Percentiles rank a stretch among this genome's conserved stretches.
These are phyloP conservation scores for Aspergillus bridgeri DNA, from an alignment of 495 filamentous ascomycete genomes.

Conservation along the genomic window DNA sequence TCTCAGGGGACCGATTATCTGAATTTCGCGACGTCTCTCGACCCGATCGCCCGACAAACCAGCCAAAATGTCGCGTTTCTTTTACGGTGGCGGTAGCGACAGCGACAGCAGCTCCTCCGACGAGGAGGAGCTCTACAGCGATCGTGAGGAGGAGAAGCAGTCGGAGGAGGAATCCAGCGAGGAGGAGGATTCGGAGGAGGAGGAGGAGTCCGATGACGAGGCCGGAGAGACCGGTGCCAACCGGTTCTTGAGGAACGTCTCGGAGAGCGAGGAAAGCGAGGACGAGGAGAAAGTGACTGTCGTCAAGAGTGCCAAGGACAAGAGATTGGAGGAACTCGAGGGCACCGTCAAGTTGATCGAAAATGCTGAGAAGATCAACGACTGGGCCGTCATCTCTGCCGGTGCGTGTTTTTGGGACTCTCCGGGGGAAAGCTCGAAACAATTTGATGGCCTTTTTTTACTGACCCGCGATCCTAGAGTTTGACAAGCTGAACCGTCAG, in stretches of 20 bases:
- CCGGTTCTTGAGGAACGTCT: slow-evolving; percentile 75
- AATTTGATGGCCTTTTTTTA: slow-evolving; percentile 7
- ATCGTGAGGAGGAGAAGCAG: slow-evolving; percentile 62
- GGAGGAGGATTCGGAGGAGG: slow-evolving; percentile 52
- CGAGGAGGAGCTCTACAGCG: slow-evolving; percentile 86
- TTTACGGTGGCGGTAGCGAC: slow-evolving; percentile 88
- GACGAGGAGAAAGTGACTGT: slow-evolving; percentile 78
- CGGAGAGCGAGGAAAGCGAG: slow-evolving; percentile 77
- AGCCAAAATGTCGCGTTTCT: slow-evolving; percentile 78
- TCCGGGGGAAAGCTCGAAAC: slow-evolving; percentile 4
- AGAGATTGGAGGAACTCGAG: slow-evolving; percentile 91
- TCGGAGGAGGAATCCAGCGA: slow-evolving; percentile 78
- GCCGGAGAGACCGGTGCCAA: slow-evolving; percentile 63
- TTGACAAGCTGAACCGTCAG: slow-evolving; percentile 95
- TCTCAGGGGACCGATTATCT: slow-evolving; percentile 10
- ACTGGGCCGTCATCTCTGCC: slow-evolving; percentile 89
- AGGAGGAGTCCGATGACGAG: slow-evolving; percentile 59
- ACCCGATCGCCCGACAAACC: slow-evolving; percentile 19
- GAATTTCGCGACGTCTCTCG: slow-evolving; percentile 18
- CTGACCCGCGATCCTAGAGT: slow-evolving; percentile 57
- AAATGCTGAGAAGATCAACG: slow-evolving; percentile 94
- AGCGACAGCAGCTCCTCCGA: slow-evolving; percentile 71
- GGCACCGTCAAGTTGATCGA: slow-evolving; percentile 83
- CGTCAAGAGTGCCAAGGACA: slow-evolving; percentile 96
- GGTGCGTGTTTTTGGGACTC: slow-evolving; percentile 55